These are phyloP conservation scores for Candida cerambycidarum DNA, from an alignment of 805 yeast species.

Conservation along the genomic window DNA sequence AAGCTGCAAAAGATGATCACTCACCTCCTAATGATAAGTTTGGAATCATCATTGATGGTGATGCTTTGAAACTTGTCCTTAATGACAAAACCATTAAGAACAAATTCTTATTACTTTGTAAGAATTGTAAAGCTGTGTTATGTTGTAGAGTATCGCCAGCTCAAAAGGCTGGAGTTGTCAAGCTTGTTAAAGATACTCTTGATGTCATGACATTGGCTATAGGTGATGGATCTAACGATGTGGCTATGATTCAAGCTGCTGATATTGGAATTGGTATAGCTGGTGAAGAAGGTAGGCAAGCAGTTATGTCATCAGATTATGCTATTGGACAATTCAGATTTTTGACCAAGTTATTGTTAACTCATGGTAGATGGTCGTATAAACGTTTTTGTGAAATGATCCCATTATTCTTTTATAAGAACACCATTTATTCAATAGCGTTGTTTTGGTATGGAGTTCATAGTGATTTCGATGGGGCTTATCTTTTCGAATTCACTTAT, in stretches of 20 bases:
- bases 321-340: slow-evolving; percentile 83
- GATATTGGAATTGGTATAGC: slow-evolving; percentile 88
- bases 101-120: slow-evolving; percentile 69
- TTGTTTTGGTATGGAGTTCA: slow-evolving; percentile 79
- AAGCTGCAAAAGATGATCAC: slow-evolving; percentile 53
- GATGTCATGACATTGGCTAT: slow-evolving; percentile 84
- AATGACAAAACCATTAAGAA: slow-evolving; percentile 40
- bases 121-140: slow-evolving; percentile 76
- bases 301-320: slow-evolving; percentile 85
- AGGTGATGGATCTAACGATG: slow-evolving; percentile 90
- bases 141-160: slow-evolving; percentile 90
- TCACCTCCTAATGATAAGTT: slow-evolving; percentile 64
- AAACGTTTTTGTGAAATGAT: slow-evolving; percentile 81
- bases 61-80: slow-evolving; percentile 55
- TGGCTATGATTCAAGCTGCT: slow-evolving; percentile 88
- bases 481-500: slow-evolving; percentile 74
- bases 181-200: slow-evolving; percentile 67
- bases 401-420: slow-evolving; percentile 77
- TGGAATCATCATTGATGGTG: slow-evolving; percentile 81
- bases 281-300: slow-evolving; percentile 90
- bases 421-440: slow-evolving; percentile 71
- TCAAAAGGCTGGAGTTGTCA: slow-evolving; percentile 83
- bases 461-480: slow-evolving; percentile 75
- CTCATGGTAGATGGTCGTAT: slow-evolving; percentile 88
- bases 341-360: slow-evolving; percentile 61